Percentiles rank a stretch among this genome's conserved stretches.
phyloP scores from a whole-genome alignment of 2,329 filamentous ascomycete genomes.

The Colletotrichum sp. region DNA sequence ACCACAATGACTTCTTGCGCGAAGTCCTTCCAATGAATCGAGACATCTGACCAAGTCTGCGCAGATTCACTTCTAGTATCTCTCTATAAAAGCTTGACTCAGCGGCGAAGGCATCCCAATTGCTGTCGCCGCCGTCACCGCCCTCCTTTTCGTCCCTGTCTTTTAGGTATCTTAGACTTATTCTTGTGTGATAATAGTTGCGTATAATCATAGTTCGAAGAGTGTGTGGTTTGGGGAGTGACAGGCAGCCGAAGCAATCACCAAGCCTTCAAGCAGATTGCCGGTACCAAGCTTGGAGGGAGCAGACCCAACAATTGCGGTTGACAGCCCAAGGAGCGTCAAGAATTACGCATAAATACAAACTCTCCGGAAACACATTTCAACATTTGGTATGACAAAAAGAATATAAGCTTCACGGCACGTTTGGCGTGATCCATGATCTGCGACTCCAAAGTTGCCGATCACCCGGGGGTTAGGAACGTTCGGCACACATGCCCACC shows the following conservation, averaged over 20 bases:
- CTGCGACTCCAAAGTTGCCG: neutral
- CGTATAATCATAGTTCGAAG: too few species aligned
- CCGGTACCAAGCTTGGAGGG: too few species aligned
- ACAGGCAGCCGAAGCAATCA: too few species aligned
- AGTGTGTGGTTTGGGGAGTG: too few species aligned
- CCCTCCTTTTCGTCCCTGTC: rapidly evolving
- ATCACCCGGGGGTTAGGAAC: neutral
- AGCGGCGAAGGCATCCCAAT: neutral
- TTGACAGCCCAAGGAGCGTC: rapidly evolving
- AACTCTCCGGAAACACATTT: neutral
- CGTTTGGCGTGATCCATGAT: neutral
- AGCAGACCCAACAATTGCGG: too few species aligned
- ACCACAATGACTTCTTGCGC: neutral
- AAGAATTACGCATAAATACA: neutral
- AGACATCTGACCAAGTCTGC: neutral
- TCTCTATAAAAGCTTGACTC: rapidly evolving
- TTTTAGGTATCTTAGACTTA: rapidly evolving
- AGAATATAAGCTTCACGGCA: neutral
- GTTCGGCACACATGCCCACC: neutral
- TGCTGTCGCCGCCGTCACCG: neutral
- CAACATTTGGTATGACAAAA: neutral
- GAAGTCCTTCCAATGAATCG: neutral
- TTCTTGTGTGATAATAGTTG: neutral
- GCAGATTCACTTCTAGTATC: neutral
- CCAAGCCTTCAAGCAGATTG: too few species aligned